These are phyloP conservation scores for Arabis alpina DNA, from an alignment of 345 rosid species.

Conservation along the genomic window DNA sequence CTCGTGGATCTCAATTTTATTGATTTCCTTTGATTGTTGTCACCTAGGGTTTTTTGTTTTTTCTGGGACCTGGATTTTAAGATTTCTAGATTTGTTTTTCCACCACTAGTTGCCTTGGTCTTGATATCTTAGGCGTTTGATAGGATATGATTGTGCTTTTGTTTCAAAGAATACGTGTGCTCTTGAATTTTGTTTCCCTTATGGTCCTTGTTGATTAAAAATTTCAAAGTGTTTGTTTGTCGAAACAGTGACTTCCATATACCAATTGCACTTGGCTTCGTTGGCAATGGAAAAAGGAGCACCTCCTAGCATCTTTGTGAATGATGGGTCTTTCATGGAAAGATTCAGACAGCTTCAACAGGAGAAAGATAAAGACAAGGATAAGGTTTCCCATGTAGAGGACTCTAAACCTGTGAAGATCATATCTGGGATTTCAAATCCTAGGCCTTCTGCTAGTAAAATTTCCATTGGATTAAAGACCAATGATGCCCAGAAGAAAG, in stretches of 20 bases:
- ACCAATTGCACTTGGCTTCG: conserved; percentile 32
- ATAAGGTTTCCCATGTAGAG: conserved; percentile 46
- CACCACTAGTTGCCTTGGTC: conserved; percentile 10
- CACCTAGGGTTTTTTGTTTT: conserved; percentile 18
- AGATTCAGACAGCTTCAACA: conserved; percentile 94
- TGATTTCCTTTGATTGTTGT: conserved; percentile 11
- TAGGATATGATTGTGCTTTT: background rate
- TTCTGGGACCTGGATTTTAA: background rate
- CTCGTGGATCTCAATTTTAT: conserved; percentile 6
- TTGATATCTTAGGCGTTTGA: conserved; percentile 7
- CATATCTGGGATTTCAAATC: conserved; percentile 51
- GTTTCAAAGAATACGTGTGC: conserved; percentile 3
- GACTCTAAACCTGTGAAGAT: conserved; percentile 72
- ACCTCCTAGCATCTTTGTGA: conserved; percentile 78
- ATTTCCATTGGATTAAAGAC: conserved; percentile 52
- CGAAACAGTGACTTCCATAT: conserved; percentile 51
- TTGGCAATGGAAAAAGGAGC: conserved; percentile 77
- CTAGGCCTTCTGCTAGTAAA: conserved; percentile 54
- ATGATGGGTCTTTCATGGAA: conserved; percentile 99
- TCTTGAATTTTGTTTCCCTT: background rate
- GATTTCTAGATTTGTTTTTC: conserved; percentile 20
- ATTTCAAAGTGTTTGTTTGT: conserved; percentile 33
- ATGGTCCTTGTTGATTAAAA: no score
- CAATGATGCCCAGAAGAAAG: conserved; percentile 55
- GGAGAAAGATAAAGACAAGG: conserved; percentile 61